Evolutionary conservation across 352 stramenopile species (phyloP).

Genomic region (Pseudoperonospora humuli): DNA sequence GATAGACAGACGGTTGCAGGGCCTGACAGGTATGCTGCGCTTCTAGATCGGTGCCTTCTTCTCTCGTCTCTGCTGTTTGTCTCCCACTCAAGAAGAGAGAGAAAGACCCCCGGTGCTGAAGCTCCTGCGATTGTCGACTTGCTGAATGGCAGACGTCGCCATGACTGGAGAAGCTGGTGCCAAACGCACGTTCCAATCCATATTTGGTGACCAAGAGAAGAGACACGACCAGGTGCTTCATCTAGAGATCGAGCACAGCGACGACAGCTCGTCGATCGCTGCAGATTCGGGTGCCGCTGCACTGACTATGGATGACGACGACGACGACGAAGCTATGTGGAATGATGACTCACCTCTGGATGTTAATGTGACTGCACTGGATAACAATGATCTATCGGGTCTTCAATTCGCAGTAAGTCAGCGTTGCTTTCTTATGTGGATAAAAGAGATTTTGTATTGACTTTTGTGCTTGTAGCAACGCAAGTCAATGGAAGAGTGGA

Average conservation of each 20-base stretch:
- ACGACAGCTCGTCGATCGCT: constrained; percentile 1
- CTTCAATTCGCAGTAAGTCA: constrained; percentile 26
- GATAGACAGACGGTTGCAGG: constrained; percentile 17
- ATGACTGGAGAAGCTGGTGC: constrained; percentile 47
- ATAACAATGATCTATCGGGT: constrained; percentile 14
- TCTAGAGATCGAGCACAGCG: constrained; percentile 16
- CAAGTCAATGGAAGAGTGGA: constrained; percentile 69
- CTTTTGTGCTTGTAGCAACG: constrained; percentile 22
- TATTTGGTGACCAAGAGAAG: constrained; percentile 33
- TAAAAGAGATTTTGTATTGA: neutral
- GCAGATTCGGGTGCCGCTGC: neutral
- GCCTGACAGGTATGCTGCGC: constrained; percentile 31
- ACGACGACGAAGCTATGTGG: constrained; percentile 39
- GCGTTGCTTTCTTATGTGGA: no score
- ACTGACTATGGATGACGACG: constrained; percentile 18
- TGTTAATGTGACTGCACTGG: constrained; percentile 2
- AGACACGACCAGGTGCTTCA: constrained; percentile 18
- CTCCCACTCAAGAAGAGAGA: constrained; percentile 9
- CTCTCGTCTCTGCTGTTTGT: constrained; percentile 18
- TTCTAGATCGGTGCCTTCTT: constrained; percentile 30
- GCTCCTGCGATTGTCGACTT: neutral
- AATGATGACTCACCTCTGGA: constrained; percentile 29
- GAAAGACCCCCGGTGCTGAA: no score
- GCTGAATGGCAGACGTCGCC: constrained; percentile 25
- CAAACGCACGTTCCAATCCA: constrained; percentile 65